Evolutionary conservation across 2,329 filamentous ascomycete species (phyloP), one percentile per base, ranked within the genome.

Genomic region (Phialocephala subalpina): DNA sequence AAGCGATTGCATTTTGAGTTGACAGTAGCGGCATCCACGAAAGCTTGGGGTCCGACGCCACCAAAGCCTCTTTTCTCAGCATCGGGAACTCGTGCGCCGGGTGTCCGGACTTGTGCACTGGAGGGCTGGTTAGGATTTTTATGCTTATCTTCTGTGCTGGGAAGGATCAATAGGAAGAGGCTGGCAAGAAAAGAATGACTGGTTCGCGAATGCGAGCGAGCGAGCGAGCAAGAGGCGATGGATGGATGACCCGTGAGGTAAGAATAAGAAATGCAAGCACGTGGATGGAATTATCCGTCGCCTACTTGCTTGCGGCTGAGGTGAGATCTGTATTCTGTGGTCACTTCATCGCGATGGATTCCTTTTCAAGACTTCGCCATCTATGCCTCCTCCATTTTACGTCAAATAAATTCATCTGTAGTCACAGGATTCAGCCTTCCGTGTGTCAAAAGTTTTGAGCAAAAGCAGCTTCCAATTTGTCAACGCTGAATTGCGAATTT

Each of bases 401-500:
- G 40, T 42, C 16, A 52, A 60, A 60, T 36, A 49, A 52, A 40
- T 35, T 60, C 52, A 60, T 52, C n/a, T 18, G 38, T 36, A 45
- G 20, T n/a, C 16, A 42, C 9, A 58, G 40, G 40, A 42, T 42
- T 42, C 7, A 16, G 18, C 5, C 6, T 18, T n/a, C 40, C 16
- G 40, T 2, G 6, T 6, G 16, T n/a, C 40, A 42, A 4, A 58
- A 8, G 20, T 18, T 4, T 9, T 33, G 29, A 33, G 29, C 29
- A 45, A 38, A 60, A 49, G 29, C 27, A 16, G 25, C 40, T 11
- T 49, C 20, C n/a, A 22, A 49, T 49, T 49, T 11, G 45, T 22
- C 20, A 49, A 49, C 45, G n/a, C 45, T 20, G n/a, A 47, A 47
- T 3, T 49, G n/a, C 20, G n/a, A 47, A 47, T 3, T 49, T 9